Base-by-base conservation (phyloP, 768 basidiomycete genomes). In the Pleurotus citrinopileatus region DNA sequence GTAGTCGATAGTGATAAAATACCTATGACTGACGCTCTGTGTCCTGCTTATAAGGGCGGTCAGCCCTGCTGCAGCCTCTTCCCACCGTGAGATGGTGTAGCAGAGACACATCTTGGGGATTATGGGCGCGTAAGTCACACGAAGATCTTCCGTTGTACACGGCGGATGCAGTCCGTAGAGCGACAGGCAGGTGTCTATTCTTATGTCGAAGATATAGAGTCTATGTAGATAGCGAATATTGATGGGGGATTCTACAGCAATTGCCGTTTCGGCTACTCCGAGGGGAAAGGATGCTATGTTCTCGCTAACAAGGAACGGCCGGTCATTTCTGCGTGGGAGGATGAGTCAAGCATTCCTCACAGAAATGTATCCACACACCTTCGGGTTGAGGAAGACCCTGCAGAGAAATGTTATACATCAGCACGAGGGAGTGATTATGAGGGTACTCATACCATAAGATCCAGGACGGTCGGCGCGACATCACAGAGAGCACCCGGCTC, bases 381-480 rank as follows among this genome's bases (percentile, higher is more conserved):
- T 89, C 77, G 2, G 89, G 90, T 61, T 89, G 73, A 2, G 81
- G 71, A 27, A 91, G 65, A 32, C 87, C 85, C 77, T 80, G 63
- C n/a, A 44, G 38, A 15, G 34, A 46, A 28, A 20, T 42, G 34
- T 10, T 25, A 22, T 20, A 4, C n/a, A 7, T 42, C 23, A 43
- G 32, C 50, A 25, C 42, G 22, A 17, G 54, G 37, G 42, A 55
- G 8, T 56, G 36, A 37, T 46, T 32, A 25, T 48, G 36, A 26
- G 25, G 13, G 13, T 10, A 13, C n/a, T 42, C 60, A 23, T 34
- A 62, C 87, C 80, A 96, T 72, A 34, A 96, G 69, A 58, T 81
- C 90, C 60, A 97, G 72, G 27, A 94, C 74, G 1, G 94, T 96
- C 32, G 93, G 94, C 7, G 94, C 94, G 50, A 96, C 92, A 68